A percentile compares a stretch with the other conserved stretches of the same genome.
Evolutionary conservation across 495 filamentous ascomycete species (phyloP).

Genomic region (Talaromyces adpressus): DNA sequence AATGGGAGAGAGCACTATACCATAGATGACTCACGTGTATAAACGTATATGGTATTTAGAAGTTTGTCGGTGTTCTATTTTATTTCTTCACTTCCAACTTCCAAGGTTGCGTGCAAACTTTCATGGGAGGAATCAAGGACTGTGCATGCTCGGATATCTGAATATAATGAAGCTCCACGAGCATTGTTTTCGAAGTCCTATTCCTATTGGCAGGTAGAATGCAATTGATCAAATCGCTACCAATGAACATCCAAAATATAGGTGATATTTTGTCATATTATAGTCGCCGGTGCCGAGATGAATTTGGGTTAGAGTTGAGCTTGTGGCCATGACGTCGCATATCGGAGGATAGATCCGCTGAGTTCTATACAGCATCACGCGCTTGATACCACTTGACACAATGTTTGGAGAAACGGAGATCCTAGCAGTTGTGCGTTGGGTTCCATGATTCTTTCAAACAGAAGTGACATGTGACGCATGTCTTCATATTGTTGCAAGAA

Average conservation of each 20-base stretch:
- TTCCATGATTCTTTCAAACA: not conserved
- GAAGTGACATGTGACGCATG: not conserved
- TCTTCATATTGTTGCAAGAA: not conserved
- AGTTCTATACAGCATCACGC: not conserved
- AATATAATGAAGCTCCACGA: too few relatives aligned
- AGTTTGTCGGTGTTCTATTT: too few relatives aligned
- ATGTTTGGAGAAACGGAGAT: too few relatives aligned
- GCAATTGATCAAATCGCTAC: not conserved
- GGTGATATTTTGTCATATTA: too few relatives aligned
- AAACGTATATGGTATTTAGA: too few relatives aligned
- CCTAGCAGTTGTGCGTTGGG: too few relatives aligned
- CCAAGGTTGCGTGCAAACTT: too few relatives aligned
- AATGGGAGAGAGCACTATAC: too few relatives aligned
- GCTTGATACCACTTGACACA: not conserved
- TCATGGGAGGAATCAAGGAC: too few relatives aligned
- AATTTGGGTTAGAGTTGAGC: not conserved
- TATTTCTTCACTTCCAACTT: too few relatives aligned
- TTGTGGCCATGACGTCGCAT: not conserved
- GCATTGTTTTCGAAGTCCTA: not conserved
- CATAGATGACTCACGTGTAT: too few relatives aligned
- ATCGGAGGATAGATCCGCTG: not conserved
- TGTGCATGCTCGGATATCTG: too few relatives aligned
- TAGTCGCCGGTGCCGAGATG: not conserved
- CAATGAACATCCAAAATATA: not conserved
- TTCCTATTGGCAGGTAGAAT: not conserved